These are phyloP conservation scores for Spathaspora girioi DNA, from an alignment of 805 yeast species.

Conservation along the genomic window DNA sequence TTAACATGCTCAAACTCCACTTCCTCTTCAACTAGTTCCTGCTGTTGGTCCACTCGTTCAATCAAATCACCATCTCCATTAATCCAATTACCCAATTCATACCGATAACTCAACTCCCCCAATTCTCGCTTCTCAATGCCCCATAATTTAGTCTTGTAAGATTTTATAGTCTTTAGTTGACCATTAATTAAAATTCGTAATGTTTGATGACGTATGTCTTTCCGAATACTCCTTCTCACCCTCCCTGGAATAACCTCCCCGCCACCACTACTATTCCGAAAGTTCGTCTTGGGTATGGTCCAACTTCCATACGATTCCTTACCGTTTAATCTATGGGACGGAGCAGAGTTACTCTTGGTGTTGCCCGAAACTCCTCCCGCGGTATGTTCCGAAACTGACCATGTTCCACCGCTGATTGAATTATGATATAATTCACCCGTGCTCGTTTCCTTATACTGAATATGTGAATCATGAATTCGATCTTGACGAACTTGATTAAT, in stretches of 20 bases:
- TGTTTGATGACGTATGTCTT: slow-evolving; percentile 47
- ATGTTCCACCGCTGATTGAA: slow-evolving; percentile 5
- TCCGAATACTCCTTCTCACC: slow-evolving; percentile 53
- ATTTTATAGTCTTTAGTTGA: slow-evolving; percentile 49
- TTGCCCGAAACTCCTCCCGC: slow-evolving; percentile 27
- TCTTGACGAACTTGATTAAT: slow-evolving; percentile 30
- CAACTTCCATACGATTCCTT: slow-evolving; percentile 34
- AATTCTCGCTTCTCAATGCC: slow-evolving; percentile 73
- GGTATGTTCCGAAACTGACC: slow-evolving; percentile 32
- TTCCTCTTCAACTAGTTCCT: slow-evolving; percentile 13
- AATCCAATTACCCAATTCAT: slow-evolving; percentile 67
- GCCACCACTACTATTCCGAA: slow-evolving; percentile 25
- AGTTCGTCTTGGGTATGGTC: slow-evolving; percentile 19
- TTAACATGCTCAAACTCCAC: slow-evolving; percentile 20
- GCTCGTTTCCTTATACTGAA: slow-evolving; percentile 4
- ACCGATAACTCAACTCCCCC: slow-evolving; percentile 62
- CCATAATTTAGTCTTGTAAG: slow-evolving; percentile 83
- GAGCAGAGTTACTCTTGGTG: slow-evolving; percentile 28
- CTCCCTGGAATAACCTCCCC: slow-evolving; percentile 55
- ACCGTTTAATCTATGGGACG: slow-evolving; percentile 27
- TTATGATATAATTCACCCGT: slow-evolving; percentile 11
- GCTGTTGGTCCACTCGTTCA: slow-evolving; percentile 34
- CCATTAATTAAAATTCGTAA: slow-evolving; percentile 63
- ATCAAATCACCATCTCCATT: slow-evolving; percentile 77
- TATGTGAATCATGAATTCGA: slow-evolving; percentile 43